Base-by-base conservation (phyloP, 352 stramenopile genomes). In the Globisporangium cederbergense region DNA sequence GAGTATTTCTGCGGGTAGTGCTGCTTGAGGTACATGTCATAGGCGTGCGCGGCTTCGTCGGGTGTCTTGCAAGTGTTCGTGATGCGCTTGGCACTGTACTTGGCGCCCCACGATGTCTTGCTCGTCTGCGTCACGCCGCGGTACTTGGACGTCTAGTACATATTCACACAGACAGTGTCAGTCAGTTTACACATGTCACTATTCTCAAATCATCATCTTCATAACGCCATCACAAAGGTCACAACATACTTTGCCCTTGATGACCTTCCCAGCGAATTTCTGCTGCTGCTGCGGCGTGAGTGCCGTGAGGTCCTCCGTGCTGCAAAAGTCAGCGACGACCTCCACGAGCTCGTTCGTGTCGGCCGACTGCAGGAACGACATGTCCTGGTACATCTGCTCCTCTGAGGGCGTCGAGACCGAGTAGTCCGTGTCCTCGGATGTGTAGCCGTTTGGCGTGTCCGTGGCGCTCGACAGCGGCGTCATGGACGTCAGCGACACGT, bases 31-130 rank as follows among this genome's bases (percentile, higher is more conserved):
- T 96, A 96, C 59, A 81, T 70, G 59, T 96, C 88, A 62, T 96
- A 94, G 7, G 83, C 84, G 57, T 79, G 79, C 32, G 86, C 88
- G 7, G 88, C 88, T 55, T 96, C 86, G 61, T 96, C 83, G 0
- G 84, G 78, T n/a, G 88, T 95, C 66, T 93, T 94, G 70, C 85
- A 96, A 30, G 81, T 94, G 75, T 93, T 96, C 22, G 84, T 92
- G 61, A 96, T 93, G 49, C 86, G 82, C 72, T 96, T 94, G 58
- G 87, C 83, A 47, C 79, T 92, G 78, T 94, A 93, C 72, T 93
- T 94, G 64, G 85, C 85, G n/a, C 86, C 84, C 88, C 86, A 96
- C 36, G 81, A 90, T 16, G 82, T 93, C 71, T 95, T 93, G 64
- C 83, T 96, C 30, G 86, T 94, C 66, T 93, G 83, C 10, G 85